Evolutionary conservation across 768 basidiomycete species (phyloP).

Genomic region (Phanerochaete sordida): DNA sequence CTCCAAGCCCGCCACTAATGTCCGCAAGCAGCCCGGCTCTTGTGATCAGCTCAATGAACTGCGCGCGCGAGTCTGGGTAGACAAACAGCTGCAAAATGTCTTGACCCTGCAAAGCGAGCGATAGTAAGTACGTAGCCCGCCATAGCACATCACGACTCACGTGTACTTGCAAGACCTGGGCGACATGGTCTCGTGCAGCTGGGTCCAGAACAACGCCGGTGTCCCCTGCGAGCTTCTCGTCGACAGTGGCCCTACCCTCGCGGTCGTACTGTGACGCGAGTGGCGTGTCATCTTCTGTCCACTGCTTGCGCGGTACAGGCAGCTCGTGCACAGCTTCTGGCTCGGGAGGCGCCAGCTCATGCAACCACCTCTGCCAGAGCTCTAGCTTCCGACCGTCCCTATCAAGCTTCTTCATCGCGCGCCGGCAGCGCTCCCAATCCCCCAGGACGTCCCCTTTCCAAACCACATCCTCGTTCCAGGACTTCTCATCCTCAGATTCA

Average conservation of each 20-base stretch:
- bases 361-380: conserved; percentile 72
- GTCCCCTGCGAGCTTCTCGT: conserved; percentile 12
- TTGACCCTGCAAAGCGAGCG: conserved; percentile 39
- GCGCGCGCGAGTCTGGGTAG: conserved; percentile 72
- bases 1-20: conserved; percentile 12
- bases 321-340: conserved; percentile 18
- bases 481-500: conserved; percentile 24
- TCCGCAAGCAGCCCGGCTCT: conserved; percentile 40
- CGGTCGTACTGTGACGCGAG: conserved; percentile 15
- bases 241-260: background rate
- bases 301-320: conserved; percentile 31
- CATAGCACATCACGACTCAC: conserved; percentile 39
- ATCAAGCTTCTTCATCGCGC: conserved; percentile 48
- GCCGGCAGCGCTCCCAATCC: conserved; percentile 60
- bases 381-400: conserved; percentile 75
- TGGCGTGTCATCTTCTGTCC: conserved; percentile 41
- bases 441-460: conserved; percentile 54
- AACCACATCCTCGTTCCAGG: conserved; percentile 18
- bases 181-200: conserved; percentile 39
- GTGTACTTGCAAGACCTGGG: conserved; percentile 51
- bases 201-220: conserved; percentile 17
- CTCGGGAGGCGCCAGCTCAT: conserved; percentile 18
- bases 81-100: conserved; percentile 57
- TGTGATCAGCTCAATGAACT: conserved; percentile 55
- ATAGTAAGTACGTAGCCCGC: background rate